Percentiles rank a stretch among this genome's conserved stretches.
phyloP scores from a whole-genome alignment of 1,284 basidiomycete genomes.

The Papiliotrema flavescens region DNA sequence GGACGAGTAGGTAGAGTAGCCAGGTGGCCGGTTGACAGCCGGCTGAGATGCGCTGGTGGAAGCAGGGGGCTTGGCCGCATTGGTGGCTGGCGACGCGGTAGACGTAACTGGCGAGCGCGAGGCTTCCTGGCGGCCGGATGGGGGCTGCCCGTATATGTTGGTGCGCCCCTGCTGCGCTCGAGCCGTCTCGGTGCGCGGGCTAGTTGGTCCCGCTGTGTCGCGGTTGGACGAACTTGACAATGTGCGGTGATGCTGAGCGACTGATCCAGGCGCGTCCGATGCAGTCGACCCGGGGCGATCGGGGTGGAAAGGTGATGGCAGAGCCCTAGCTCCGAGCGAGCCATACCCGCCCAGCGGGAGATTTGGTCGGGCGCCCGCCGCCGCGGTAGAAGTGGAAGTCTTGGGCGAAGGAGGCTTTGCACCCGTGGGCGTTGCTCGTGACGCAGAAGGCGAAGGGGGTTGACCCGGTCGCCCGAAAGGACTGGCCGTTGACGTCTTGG shows the following conservation, averaged over 20 bases:
- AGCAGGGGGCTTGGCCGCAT: not conserved
- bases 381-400: not conserved
- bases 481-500: not conserved
- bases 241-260: not conserved
- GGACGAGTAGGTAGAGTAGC: constrained; percentile 1
- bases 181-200: not conserved
- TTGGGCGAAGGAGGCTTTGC: not conserved
- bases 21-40: not conserved
- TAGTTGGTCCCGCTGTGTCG: not conserved
- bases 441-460: not conserved
- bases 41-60: not conserved
- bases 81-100: not conserved
- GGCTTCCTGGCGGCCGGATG: not conserved
- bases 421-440: not conserved
- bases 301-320: constrained; percentile 7
- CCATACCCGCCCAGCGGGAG: not conserved
- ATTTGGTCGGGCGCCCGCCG: not conserved
- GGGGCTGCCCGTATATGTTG: not conserved
- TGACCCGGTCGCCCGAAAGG: not conserved
- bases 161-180: not conserved
- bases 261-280: not conserved
- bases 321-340: not conserved
- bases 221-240: constrained; percentile 2
- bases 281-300: not conserved
- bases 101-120: not conserved